Conservation (phyloP, 78 protist species). For the Abeoforma whisleri region DNA sequence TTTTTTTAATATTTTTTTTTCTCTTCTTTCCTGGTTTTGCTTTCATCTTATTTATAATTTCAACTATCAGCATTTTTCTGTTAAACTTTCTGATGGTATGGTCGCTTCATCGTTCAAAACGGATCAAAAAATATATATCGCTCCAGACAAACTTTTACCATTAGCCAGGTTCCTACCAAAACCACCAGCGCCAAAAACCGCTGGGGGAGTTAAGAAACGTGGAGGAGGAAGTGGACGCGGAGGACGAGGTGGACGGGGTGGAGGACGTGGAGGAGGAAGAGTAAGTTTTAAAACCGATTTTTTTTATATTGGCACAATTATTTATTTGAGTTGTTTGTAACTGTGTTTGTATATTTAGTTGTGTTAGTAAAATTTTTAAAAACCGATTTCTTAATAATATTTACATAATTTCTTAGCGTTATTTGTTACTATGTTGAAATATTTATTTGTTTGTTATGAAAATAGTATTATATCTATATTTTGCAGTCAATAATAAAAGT, state of each 20-base stretch:
- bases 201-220: not conserved
- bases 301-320: not conserved
- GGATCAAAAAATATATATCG: constrained; percentile 46
- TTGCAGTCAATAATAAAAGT: no score
- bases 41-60: no score
- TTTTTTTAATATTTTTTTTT: no score
- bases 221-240: not conserved
- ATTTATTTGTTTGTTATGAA: not conserved
- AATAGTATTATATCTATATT: no score
- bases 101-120: constrained; percentile 48
- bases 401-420: no score
- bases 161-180: constrained; percentile 49
- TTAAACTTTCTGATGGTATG: constrained; percentile 47
- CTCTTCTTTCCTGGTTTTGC: no score
- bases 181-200: constrained; percentile 43
- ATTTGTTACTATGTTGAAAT: not conserved
- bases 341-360: not conserved
- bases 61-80: constrained; percentile 27
- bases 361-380: not conserved
- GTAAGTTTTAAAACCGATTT: not conserved
- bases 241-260: not conserved
- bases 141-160: constrained; percentile 52
- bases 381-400: no score
- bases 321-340: not conserved
- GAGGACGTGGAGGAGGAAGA: constrained; percentile 9